These are phyloP conservation scores for Gossypium thurberi DNA, from an alignment of 345 rosid genomes.

Conservation along the genomic window DNA sequence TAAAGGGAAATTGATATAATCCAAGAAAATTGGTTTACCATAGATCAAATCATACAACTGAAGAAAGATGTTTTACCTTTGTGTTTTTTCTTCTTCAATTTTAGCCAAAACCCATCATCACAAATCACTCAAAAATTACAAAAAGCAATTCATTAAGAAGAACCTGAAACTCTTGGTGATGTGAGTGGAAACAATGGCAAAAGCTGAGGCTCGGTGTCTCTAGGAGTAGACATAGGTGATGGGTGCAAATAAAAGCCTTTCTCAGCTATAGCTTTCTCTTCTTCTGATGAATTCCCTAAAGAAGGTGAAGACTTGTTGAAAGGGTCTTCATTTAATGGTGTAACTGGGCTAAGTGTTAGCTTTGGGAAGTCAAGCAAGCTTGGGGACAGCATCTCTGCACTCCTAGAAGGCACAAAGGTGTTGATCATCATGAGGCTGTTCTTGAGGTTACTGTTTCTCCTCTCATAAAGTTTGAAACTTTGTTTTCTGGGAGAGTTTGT, in stretches of 20 bases:
- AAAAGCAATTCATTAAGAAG: slow-evolving; percentile 15
- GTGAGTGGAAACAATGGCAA: slow-evolving; percentile 81
- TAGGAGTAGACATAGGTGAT: slow-evolving; percentile 81
- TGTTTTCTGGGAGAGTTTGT: slow-evolving; percentile 43
- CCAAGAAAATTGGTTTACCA: slow-evolving; percentile 20
- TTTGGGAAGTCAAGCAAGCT: slow-evolving; percentile 89
- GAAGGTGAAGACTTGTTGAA: slow-evolving; percentile 58
- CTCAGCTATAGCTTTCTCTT: slow-evolving; percentile 82
- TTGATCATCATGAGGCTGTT: slow-evolving; percentile 88
- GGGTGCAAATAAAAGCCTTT: slow-evolving; percentile 85
- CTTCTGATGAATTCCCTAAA: slow-evolving; percentile 57
- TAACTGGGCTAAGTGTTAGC: slow-evolving; percentile 82
- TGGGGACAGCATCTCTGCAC: slow-evolving; percentile 86
- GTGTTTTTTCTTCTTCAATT: slow-evolving; percentile 7
- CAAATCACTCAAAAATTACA: slow-evolving; percentile 15
- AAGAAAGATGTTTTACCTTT: slow-evolving; percentile 23
- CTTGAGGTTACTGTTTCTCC: slow-evolving; percentile 72
- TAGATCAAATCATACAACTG: slow-evolving; percentile 43
- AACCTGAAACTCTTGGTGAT: slow-evolving; percentile 62
- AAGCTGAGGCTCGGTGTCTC: slow-evolving; percentile 88
- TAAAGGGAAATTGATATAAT: not conserved
- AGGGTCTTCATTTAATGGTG: slow-evolving; percentile 64
- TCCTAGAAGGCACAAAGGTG: slow-evolving; percentile 56
- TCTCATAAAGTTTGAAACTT: slow-evolving; percentile 81
- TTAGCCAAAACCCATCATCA: slow-evolving; percentile 16